Conservation (phyloP, 257 asterid species). For the Rehmannia glutinosa region DNA sequence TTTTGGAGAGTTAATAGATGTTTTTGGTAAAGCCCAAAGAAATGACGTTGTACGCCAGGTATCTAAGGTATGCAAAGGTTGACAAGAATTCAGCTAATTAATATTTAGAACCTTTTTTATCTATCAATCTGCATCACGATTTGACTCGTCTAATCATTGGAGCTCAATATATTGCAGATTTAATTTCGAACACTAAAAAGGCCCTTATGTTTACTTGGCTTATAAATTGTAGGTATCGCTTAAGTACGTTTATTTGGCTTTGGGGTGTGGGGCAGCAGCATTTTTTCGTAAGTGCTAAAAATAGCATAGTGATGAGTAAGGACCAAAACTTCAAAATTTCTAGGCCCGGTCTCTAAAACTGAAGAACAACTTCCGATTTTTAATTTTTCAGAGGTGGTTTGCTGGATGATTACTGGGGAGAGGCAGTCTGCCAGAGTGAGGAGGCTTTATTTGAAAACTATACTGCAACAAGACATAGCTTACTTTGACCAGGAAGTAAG, state of each 20-base stretch:
- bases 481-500: conserved; percentile 49
- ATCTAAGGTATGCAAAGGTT: conserved; percentile 29
- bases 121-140: background rate
- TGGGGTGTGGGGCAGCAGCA: too few relatives aligned
- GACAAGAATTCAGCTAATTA: background rate
- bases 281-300: conserved; percentile 43
- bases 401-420: conserved; percentile 39
- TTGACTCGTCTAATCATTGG: background rate
- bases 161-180: background rate
- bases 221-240: too few relatives aligned
- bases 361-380: too few relatives aligned
- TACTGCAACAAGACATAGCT: conserved; percentile 51
- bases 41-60: conserved; percentile 7
- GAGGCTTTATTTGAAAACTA: conserved; percentile 24
- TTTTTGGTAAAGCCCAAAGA: too few relatives aligned
- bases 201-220: conserved; percentile 44
- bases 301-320: too few relatives aligned
- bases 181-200: background rate
- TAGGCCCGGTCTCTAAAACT: too few relatives aligned
- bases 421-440: too few relatives aligned
- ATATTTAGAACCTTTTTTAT: background rate
- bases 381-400: conserved; percentile 57
- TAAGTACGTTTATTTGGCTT: too few relatives aligned
- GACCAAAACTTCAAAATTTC: background rate
- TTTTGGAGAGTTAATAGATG: conserved; percentile 31